Conservation (phyloP, 2,329 filamentous ascomycete genomes). For the Nectriaceae sp. region DNA sequence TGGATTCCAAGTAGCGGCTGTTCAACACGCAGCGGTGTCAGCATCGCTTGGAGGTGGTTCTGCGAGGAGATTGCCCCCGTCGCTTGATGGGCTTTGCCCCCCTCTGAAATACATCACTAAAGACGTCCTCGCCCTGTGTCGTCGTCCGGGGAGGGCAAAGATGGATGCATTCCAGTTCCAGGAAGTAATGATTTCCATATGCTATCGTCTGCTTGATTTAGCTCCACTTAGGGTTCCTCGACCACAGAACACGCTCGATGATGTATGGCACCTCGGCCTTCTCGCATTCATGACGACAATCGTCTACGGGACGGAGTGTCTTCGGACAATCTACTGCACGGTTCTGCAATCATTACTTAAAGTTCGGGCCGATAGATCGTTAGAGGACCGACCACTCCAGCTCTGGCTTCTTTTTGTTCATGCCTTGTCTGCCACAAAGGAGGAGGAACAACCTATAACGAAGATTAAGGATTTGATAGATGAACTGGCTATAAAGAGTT, state of each 20-base stretch:
- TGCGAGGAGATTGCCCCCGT: neutral
- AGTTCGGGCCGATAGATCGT: constrained; percentile 1
- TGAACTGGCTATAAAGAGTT: constrained; percentile 2
- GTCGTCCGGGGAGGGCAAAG: constrained; percentile 7
- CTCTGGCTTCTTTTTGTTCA: constrained; percentile 19
- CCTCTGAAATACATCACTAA: constrained; percentile 5
- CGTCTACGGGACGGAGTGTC: constrained; percentile 6
- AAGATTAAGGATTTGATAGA: neutral
- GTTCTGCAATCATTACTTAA: constrained; percentile 10
- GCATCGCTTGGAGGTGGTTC: neutral
- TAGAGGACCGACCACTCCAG: constrained; percentile 5
- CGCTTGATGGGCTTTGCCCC: constrained; percentile 8
- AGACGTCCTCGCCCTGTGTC: constrained; percentile 11
- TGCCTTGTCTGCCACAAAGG: constrained; percentile 7
- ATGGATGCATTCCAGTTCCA: constrained; percentile 14
- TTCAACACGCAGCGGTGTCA: neutral
- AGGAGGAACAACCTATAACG: neutral
- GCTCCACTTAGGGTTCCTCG: constrained; percentile 6
- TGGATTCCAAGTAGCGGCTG: constrained; percentile 7
- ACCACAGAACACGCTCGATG: constrained; percentile 11
- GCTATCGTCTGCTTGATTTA: constrained; percentile 15
- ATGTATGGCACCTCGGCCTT: constrained; percentile 14
- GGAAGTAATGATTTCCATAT: constrained; percentile 16
- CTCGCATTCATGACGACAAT: constrained; percentile 15
- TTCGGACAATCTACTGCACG: constrained; percentile 5